Percentiles rank a stretch among this genome's conserved stretches.
Conservation (phyloP, 1,284 basidiomycete species). For the Naganishia albida region DNA sequence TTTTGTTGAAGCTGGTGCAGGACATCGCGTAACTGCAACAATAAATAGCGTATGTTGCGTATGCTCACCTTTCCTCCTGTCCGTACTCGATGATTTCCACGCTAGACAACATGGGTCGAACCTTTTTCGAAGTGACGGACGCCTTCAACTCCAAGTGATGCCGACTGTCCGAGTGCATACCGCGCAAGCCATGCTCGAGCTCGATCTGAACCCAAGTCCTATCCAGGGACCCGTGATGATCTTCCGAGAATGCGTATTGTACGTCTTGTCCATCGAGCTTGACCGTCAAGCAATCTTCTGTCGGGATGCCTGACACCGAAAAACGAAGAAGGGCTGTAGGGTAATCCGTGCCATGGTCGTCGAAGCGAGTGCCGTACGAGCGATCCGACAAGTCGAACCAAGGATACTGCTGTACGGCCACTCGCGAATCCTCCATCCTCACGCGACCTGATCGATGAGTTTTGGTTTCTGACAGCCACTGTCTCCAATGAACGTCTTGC, state of each 20-base stretch:
- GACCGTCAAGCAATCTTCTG: conserved; percentile 61
- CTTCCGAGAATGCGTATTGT: conserved; percentile 35
- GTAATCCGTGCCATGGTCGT: conserved; percentile 57
- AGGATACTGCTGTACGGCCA: conserved; percentile 71
- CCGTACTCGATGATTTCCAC: conserved; percentile 77
- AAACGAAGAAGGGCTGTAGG: conserved; percentile 67
- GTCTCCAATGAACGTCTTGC: conserved; percentile 63
- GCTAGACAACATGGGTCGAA: conserved; percentile 63
- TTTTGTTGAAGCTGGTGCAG: conserved; percentile 62
- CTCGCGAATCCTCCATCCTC: conserved; percentile 68
- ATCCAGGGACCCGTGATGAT: conserved; percentile 46
- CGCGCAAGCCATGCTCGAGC: conserved; percentile 35
- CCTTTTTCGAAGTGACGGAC: conserved; percentile 62
- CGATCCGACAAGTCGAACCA: conserved; percentile 34
- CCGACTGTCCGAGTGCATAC: conserved; percentile 61
- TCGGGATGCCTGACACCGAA: conserved; percentile 74
- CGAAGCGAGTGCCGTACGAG: conserved; percentile 56
- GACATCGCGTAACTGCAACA: neutral
- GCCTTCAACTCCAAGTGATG: conserved; percentile 59
- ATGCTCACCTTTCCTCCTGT: conserved; percentile 61
- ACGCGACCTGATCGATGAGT: conserved; percentile 17
- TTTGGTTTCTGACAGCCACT: conserved; percentile 64
- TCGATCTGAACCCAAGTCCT: conserved; percentile 50
- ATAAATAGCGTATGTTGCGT: conserved; percentile 5
- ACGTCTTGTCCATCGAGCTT: conserved; percentile 60